Evolutionary conservation across 352 stramenopile species (phyloP).

Genomic region (Globisporangium iwayamae): DNA sequence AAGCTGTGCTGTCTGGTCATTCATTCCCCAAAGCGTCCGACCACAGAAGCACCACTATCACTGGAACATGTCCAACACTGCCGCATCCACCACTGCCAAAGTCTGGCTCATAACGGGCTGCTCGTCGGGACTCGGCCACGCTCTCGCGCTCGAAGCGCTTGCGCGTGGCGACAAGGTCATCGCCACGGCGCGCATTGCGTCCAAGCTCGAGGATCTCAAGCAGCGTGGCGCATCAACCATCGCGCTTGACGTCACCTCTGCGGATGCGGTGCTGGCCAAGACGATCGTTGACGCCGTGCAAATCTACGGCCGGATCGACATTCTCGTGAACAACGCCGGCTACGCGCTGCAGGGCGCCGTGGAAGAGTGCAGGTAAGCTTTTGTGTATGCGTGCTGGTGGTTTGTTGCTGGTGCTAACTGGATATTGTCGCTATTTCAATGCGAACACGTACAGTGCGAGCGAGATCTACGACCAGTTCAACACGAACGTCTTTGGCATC

Average conservation of each 20-base stretch:
- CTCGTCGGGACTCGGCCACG: constrained; percentile 44
- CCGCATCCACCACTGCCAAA: constrained; percentile 20
- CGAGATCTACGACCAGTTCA: constrained; percentile 25
- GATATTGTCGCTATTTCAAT: not conserved
- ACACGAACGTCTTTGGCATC: constrained; percentile 32
- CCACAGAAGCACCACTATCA: not conserved
- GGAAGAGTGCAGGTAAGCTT: constrained; percentile 31
- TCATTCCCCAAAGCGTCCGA: constrained; percentile 1
- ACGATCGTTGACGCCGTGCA: constrained; percentile 26
- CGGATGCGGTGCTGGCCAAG: constrained; percentile 25
- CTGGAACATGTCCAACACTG: not conserved
- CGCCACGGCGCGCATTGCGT: constrained; percentile 35
- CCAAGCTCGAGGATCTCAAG: constrained; percentile 34
- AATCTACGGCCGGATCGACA: constrained; percentile 44
- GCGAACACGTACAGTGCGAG: constrained; percentile 1
- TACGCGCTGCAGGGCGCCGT: constrained; percentile 41
- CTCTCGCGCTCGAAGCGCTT: constrained; percentile 39
- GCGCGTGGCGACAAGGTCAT: constrained; percentile 45
- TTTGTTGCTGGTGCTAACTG: not conserved
- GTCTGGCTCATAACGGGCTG: constrained; percentile 55
- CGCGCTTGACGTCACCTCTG: constrained; percentile 42
- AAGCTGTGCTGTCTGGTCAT: not conserved
- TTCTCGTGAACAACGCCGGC: constrained; percentile 50
- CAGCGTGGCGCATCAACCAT: constrained; percentile 22
- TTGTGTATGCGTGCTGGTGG: not conserved